Evolutionary conservation across 2,329 filamentous ascomycete genomes (phyloP), one percentile per base, ranked within the genome.

Genomic region (Drechmeria coniospora): DNA sequence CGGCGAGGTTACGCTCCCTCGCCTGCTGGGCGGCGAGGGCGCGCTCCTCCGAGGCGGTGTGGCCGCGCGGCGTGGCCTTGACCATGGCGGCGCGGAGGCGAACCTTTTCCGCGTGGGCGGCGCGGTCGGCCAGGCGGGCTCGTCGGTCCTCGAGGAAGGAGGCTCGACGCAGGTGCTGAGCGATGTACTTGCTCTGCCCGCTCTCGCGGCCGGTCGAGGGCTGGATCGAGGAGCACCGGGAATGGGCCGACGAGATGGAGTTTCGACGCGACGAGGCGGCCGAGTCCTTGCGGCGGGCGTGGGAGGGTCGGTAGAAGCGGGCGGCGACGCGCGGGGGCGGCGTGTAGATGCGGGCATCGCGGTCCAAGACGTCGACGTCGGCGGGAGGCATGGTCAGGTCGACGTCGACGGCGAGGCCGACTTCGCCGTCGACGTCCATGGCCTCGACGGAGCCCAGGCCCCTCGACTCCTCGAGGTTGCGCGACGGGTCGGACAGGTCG

Each of bases 101-200:
- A 11, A 90, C 81, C 48, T 86, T 82, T 51, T 90, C 81, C 14
- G 78, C 81, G 50, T 90, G 80, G 6, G 78, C 78, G 16, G 81
- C 81, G 31, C 80, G 65, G 49, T 86, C 80, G 30, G 81, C 80
- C 12, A 90, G 63, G 13, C 80, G 69, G 10, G 80, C 79, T 47
- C 81, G 83, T 35, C 81, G 74, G 39, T 78, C 77, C 50, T 86
- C 80, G 35, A 87, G 68, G 32, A 87, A 86, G 11, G 78, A 82
- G 26, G 79, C 75, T 29, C 81, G 74, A 23, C 81, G 79, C 31
- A 84, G 62, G 46, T 84, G 79, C 47, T 84, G 79, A 31, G 79
- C 79, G 30, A 84, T 61, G 50, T 81, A 68, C 47, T 79, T 80
- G 59, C 75, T 83, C 54, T 83, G 78, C 13, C 70, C 67, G n/a